A percentile compares a stretch with the other conserved stretches of the same genome.
phyloP scores from a whole-genome alignment of 2,329 filamentous ascomycete species.

The Neofusicoccum laricinum region DNA sequence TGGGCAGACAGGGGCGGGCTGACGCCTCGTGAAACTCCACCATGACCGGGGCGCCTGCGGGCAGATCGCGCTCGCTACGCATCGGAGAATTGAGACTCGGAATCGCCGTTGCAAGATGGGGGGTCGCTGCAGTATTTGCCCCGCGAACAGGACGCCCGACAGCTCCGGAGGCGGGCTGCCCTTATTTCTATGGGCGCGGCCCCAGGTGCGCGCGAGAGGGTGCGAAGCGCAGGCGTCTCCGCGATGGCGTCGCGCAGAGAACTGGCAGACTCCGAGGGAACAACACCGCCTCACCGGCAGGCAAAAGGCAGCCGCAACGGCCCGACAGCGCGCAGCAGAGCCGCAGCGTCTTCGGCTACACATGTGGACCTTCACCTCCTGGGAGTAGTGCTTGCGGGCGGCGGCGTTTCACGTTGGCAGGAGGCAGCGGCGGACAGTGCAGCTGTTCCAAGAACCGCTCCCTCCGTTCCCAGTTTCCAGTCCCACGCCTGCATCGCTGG shows the following conservation, averaged over 20 bases:
- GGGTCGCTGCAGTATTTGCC: not conserved
- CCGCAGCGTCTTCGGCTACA: not conserved
- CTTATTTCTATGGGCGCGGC: not conserved
- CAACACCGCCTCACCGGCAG: not conserved
- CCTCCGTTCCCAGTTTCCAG: constrained; percentile 11
- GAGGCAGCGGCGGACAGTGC: not conserved
- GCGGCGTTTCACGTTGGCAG: constrained; percentile 2
- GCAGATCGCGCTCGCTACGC: not conserved
- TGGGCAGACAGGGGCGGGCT: not conserved
- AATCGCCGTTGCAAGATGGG: not conserved
- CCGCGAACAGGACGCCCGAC: not conserved
- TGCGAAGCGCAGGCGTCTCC: not conserved
- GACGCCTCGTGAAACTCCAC: not conserved
- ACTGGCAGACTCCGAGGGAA: not conserved
- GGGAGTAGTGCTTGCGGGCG: constrained; percentile 3
- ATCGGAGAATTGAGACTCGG: not conserved
- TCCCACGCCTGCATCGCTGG: not conserved
- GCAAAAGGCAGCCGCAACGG: not conserved
- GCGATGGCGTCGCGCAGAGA: not conserved
- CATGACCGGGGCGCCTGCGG: not conserved
- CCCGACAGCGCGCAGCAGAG: not conserved
- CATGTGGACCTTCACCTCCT: constrained; percentile 7
- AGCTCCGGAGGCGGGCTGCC: not conserved
- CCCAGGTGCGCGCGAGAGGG: not conserved
- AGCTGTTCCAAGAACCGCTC: constrained; percentile 2